A percentile compares a stretch with the other conserved stretches of the same genome.
Evolutionary conservation across 2,329 filamentous ascomycete species (phyloP).

Genomic region (Scopulariopsis brevicaulis): DNA sequence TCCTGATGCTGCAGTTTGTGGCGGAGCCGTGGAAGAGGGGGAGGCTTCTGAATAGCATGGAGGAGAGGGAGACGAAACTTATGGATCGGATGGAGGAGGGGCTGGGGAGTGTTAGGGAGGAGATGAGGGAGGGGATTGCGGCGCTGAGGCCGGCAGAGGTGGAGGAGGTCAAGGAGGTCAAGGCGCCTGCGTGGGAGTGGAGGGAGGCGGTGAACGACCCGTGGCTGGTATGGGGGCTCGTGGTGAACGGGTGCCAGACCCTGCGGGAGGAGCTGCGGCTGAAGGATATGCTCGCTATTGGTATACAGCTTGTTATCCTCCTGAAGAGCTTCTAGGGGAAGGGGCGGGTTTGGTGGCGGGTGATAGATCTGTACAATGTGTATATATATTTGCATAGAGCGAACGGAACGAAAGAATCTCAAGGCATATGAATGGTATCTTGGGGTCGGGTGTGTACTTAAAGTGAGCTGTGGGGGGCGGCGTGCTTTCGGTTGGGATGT

Average conservation of each 20-base stretch:
- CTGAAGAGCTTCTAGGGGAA: conserved; percentile 11
- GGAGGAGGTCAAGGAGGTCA: not conserved
- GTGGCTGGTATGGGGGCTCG: conserved; percentile 32
- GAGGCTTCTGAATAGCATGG: conserved; percentile 72
- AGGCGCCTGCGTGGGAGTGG: conserved; percentile 20
- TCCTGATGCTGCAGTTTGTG: conserved; percentile 76
- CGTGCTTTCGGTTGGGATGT: too few relatives aligned
- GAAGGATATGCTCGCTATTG: conserved; percentile 57
- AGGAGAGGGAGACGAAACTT: conserved; percentile 59
- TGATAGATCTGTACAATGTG: not conserved
- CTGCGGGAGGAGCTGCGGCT: conserved; percentile 51
- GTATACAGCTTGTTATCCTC: conserved; percentile 51
- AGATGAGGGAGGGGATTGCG: conserved; percentile 18
- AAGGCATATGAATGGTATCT: not conserved
- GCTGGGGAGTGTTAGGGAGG: conserved; percentile 13
- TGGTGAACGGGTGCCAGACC: conserved; percentile 54
- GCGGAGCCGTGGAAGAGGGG: conserved; percentile 86
- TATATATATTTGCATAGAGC: conserved; percentile 4
- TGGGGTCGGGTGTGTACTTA: too few relatives aligned
- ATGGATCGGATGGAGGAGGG: conserved; percentile 30
- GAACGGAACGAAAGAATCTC: conserved; percentile 3
- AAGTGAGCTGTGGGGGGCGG: too few relatives aligned
- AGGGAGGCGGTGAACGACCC: conserved; percentile 28
- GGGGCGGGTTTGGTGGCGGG: not conserved
- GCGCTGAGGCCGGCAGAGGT: conserved; percentile 17